Base-by-base conservation (phyloP, 495 filamentous ascomycete species). In the Niebla homalea region DNA sequence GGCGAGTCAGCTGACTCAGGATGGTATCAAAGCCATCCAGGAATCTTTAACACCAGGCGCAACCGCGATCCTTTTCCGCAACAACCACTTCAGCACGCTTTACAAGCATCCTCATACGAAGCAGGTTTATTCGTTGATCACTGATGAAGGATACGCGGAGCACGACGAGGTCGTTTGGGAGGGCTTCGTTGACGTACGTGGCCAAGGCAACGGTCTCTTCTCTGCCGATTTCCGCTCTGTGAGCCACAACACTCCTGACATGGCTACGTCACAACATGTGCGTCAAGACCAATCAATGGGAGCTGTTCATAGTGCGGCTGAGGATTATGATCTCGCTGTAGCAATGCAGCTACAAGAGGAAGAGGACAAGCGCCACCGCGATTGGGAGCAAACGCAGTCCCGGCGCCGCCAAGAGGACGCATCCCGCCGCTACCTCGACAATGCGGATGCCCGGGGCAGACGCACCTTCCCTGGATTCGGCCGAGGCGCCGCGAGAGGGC, bases 81-180 rank as follows among this genome's bases (percentile, higher is more conserved):
- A 98, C 54, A 90, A 97, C 58, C 92, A 98, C 65, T 98, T 98
- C 60, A 83, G 83, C 25, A 97, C 92, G 0, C 61, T 98, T 0
- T 94, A 95, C 62, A 80, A 87, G 51, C 69, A 92, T 53, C 87
- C 88, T 0, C 69, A 77, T 25, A 83, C 84, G 0, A 64, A 73
- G 4, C 74, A 81, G 53, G 72, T 98, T 0, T 74, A 84, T 50
- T 85, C 83, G 0, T 64, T 97, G 16, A 87, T 98, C 21, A 98
- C 92, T 8, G 92, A 98, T 65, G 83, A 84, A 14, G 92, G 92
- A 15, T 98, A 90, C 57, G 80, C 85, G 7, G 74, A 72, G 15
- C 87, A 94, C 60, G 84, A 87, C 23, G 92, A 98, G 67, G 79
- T 97, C 8, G 87, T 98, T 10, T 98, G 92, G 89, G 90, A 98